These are phyloP conservation scores for Candida nonsorbophila DNA, from an alignment of 805 yeast genomes.

Conservation along the genomic window DNA sequence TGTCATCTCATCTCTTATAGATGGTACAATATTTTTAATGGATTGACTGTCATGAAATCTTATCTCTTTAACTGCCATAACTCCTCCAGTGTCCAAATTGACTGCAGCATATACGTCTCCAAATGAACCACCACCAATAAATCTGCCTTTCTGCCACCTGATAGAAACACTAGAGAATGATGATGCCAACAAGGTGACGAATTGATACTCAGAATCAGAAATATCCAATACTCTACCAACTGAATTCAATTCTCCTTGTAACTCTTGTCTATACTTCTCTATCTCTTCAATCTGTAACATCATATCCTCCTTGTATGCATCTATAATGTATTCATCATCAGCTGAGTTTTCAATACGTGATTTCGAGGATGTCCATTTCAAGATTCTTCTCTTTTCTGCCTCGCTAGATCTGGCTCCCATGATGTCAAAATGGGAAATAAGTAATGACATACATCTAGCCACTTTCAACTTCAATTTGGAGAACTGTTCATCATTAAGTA, in stretches of 20 bases:
- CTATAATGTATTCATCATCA: conserved; percentile 32
- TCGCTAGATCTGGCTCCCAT: conserved; percentile 95
- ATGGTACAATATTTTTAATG: conserved; percentile 76
- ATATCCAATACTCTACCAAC: conserved; percentile 91
- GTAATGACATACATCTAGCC: conserved; percentile 88
- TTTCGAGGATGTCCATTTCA: conserved; percentile 47
- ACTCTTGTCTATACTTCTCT: conserved; percentile 50
- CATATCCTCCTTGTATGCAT: conserved; percentile 61
- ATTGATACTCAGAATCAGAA: conserved; percentile 81
- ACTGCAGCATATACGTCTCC: conserved; percentile 92
- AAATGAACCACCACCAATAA: conserved; percentile 92
- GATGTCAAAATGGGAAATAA: conserved; percentile 93
- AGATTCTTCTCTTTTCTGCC: conserved; percentile 49
- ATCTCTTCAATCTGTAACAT: conserved; percentile 59
- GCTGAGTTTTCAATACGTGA: conserved; percentile 46
- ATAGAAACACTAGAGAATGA: conserved; percentile 85
- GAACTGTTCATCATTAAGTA: conserved; percentile 75
- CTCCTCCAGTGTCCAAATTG: conserved; percentile 90
- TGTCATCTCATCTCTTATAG: conserved; percentile 94
- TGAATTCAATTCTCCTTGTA: conserved; percentile 36
- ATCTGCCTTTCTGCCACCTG: conserved; percentile 95
- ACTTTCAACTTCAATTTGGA: conserved; percentile 69
- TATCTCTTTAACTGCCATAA: conserved; percentile 95
- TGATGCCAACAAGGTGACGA: conserved; percentile 79
- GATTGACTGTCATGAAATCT: conserved; percentile 84